phyloP scores from a whole-genome alignment of 495 filamentous ascomycete genomes.

The Penicillium steckii region DNA sequence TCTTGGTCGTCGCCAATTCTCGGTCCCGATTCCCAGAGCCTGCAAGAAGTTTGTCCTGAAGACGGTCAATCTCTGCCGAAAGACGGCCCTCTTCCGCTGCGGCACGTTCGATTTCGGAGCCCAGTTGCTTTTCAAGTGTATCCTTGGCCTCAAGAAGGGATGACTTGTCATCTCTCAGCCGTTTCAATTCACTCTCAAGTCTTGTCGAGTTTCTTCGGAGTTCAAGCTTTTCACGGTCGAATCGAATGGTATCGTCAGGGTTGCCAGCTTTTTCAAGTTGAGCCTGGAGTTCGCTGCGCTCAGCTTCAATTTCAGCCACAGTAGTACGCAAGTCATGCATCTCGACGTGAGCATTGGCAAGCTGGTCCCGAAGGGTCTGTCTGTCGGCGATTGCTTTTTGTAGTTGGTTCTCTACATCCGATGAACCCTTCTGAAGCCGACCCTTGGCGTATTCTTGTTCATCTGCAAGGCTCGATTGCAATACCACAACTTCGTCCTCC shows the following conservation, averaged over 20 bases:
- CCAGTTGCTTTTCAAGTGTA: conserved; percentile 55
- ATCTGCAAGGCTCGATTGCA: conserved; percentile 73
- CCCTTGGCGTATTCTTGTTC: conserved; percentile 64
- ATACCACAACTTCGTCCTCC: conserved; percentile 76
- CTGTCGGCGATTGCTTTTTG: conserved; percentile 55
- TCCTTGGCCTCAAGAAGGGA: conserved; percentile 48
- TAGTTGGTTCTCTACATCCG: conserved; percentile 48
- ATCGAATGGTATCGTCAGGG: conserved; percentile 52
- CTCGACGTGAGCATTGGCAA: conserved; percentile 60
- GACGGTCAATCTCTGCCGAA: conserved; percentile 55
- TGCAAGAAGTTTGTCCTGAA: conserved; percentile 47
- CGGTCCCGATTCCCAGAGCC: conserved; percentile 47
- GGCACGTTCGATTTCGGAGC: conserved; percentile 53
- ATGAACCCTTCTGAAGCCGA: conserved; percentile 45
- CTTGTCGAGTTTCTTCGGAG: conserved; percentile 58
- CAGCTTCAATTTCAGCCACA: conserved; percentile 53
- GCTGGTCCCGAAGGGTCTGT: conserved; percentile 61
- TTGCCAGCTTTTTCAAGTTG: conserved; percentile 52
- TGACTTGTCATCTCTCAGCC: conserved; percentile 57
- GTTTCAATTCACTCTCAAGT: conserved; percentile 57
- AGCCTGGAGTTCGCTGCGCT: conserved; percentile 62
- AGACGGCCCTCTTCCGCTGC: conserved; percentile 56
- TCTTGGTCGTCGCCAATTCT: conserved; percentile 49
- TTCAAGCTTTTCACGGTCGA: conserved; percentile 63
- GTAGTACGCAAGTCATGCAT: conserved; percentile 54